Evolutionary conservation across 148 eudicot genomes (phyloP), one percentile per base, ranked within the genome.

Genomic region (Chenopodium suecicum): DNA sequence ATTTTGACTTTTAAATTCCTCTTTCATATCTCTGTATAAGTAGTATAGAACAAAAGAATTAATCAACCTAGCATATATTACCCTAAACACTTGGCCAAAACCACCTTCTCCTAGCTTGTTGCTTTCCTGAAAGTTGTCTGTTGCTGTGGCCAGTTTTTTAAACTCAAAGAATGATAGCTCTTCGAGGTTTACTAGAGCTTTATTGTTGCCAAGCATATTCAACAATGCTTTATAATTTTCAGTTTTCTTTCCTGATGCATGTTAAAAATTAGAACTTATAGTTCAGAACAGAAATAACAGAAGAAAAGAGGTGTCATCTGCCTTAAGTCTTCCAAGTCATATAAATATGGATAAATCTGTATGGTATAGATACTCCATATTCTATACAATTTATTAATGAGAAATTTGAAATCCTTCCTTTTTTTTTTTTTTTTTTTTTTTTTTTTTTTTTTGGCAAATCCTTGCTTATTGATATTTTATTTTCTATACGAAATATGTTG

Each of bases 71-170:
- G 70, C 1, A 2, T 9, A 22, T 19, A n/a, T 63, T 77, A 88
- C 90, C 87, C 73, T 75, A 67, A 82, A 86, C 37, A 88, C 89
- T 3, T 81, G 77, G 80, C 91, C 89, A 74, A 88, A 88, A 48
- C 91, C 89, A 9, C 91, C 89, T 82, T 85, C 63, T n/a, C 88
- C 86, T 47, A 88, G 85, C 84, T 81, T 83, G 75, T 88, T 83
- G 13, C 79, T 79, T 17, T 50, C 69, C 9, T 77, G 66, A 73
- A 88, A 88, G 64, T 85, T 32, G 47, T 83, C 73, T 23, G 90
- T 83, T 27, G 86, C 84, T 63, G 41, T 70, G 23, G 74, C 79
- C 12, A 88, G 47, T 31, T 65, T 46, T 22, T 60, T 73, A 56
- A 83, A 85, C 31, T 44, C 69, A 78, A 85, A 88, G 70, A 85